Conservation (phyloP, 2,329 filamentous ascomycete genomes). For the Waltergamsia citrina region DNA sequence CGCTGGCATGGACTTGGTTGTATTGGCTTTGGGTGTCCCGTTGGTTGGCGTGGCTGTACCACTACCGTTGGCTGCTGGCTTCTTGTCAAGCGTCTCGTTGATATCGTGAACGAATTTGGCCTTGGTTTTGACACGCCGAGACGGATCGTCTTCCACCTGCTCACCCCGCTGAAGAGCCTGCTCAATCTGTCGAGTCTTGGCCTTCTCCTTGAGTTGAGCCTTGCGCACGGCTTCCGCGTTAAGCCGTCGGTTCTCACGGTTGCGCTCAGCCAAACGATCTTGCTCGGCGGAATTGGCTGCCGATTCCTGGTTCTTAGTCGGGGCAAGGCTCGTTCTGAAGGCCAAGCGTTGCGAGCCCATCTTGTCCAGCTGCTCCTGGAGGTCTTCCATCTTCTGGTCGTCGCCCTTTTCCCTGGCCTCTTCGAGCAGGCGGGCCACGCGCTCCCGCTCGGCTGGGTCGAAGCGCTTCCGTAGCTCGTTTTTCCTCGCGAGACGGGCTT, state of each 20-base stretch:
- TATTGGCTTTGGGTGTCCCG: conserved; percentile 37
- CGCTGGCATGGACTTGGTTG: conserved; percentile 26
- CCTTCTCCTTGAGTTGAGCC: conserved; percentile 76
- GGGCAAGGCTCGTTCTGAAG: conserved; percentile 56
- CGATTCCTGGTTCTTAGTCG: conserved; percentile 40
- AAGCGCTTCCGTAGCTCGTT: conserved; percentile 58
- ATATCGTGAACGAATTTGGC: conserved; percentile 61
- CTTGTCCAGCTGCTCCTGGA: conserved; percentile 52
- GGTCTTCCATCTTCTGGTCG: conserved; percentile 39
- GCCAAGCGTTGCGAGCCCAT: conserved; percentile 62
- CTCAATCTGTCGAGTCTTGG: conserved; percentile 49
- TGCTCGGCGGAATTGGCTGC: conserved; percentile 53
- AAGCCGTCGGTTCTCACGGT: conserved; percentile 71
- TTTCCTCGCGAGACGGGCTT: conserved; percentile 65
- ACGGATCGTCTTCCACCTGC: conserved; percentile 45
- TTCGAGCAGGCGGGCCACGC: conserved; percentile 54
- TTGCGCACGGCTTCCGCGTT: conserved; percentile 88
- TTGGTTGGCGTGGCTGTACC: conserved; percentile 36
- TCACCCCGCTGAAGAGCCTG: conserved; percentile 56
- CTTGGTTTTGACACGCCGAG: conserved; percentile 54
- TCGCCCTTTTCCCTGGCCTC: conserved; percentile 58
- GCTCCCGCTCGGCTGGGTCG: conserved; percentile 57
- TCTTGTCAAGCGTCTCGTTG: conserved; percentile 37
- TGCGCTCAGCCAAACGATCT: conserved; percentile 74
- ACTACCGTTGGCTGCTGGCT: conserved; percentile 38